phyloP scores from a whole-genome alignment of 768 basidiomycete genomes.

The Exsudoporus frostii region DNA sequence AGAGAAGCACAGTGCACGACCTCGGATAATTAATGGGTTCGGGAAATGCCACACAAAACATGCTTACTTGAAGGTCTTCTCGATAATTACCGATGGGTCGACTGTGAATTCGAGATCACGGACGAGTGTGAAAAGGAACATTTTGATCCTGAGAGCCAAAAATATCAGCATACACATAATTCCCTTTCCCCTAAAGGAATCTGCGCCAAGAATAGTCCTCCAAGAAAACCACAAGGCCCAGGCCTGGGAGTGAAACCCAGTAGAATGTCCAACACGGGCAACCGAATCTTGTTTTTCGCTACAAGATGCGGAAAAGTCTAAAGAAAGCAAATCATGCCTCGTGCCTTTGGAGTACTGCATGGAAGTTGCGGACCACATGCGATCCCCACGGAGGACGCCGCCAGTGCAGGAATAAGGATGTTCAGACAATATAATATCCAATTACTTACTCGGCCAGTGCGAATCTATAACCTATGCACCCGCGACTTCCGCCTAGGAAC shows the following conservation, averaged over 20 bases:
- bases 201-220: not conserved
- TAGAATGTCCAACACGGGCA: constrained; percentile 1
- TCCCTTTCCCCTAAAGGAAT: not conserved
- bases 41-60: constrained; percentile 15
- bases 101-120: constrained; percentile 55
- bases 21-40: constrained; percentile 23
- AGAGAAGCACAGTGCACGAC: constrained; percentile 12
- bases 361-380: constrained; percentile 5
- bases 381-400: constrained; percentile 7
- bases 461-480: constrained; percentile 62
- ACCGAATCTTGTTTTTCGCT: constrained; percentile 2
- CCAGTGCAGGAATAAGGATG: constrained; percentile 10
- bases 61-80: constrained; percentile 62
- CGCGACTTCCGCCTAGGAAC: constrained; percentile 57
- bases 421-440: not conserved
- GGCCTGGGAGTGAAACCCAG: constrained; percentile 1
- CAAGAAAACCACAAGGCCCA: not conserved
- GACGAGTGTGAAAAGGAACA: constrained; percentile 56
- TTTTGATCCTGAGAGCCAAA: constrained; percentile 50
- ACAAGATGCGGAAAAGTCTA: constrained; percentile 15
- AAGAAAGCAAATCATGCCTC: constrained; percentile 21
- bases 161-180: constrained; percentile 13
- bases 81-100: constrained; percentile 50
- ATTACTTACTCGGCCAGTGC: constrained; percentile 55
- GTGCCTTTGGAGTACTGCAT: constrained; percentile 3